These are phyloP conservation scores for Malus asiatica DNA, from an alignment of 306 rosid genomes.

Conservation along the genomic window DNA sequence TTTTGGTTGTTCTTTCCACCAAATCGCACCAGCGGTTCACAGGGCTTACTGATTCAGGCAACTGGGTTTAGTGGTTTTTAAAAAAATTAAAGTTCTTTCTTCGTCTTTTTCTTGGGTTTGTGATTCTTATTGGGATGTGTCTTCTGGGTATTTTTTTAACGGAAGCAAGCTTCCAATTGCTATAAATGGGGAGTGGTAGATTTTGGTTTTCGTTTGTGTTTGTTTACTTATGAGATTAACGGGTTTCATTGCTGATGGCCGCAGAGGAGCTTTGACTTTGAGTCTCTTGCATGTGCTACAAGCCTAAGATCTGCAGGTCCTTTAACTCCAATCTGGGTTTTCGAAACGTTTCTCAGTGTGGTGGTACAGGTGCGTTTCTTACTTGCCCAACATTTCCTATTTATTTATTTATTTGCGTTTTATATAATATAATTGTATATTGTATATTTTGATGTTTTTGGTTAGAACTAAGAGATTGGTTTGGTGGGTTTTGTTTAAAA, in stretches of 20 bases:
- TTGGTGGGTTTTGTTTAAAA: slow-evolving; percentile 35
- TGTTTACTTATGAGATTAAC: slow-evolving; percentile 9
- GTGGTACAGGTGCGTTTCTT: slow-evolving; percentile 42
- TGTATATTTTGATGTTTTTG: too few species aligned
- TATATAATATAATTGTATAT: too few species aligned
- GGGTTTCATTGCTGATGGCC: slow-evolving; percentile 26
- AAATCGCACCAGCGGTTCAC: slow-evolving; percentile 14
- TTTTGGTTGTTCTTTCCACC: slow-evolving; percentile 1
- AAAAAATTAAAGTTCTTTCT: not conserved
- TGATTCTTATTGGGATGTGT: slow-evolving; percentile 22
- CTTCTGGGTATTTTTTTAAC: not conserved
- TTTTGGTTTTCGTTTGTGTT: not conserved
- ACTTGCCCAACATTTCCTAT: slow-evolving; percentile 33
- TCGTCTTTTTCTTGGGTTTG: not conserved
- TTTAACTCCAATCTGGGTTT: slow-evolving; percentile 36
- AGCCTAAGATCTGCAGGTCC: slow-evolving; percentile 55
- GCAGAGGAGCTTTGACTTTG: not conserved
- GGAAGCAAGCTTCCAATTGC: not conserved
- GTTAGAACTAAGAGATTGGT: not conserved
- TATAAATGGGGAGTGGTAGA: slow-evolving; percentile 19
- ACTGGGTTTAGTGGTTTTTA: not conserved
- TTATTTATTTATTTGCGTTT: not conserved
- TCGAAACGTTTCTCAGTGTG: slow-evolving; percentile 7
- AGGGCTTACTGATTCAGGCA: slow-evolving; percentile 14
- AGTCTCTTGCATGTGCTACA: slow-evolving; percentile 15